Base-by-base conservation (phyloP, 352 stramenopile genomes). In the Paralagenidium karlingii region DNA sequence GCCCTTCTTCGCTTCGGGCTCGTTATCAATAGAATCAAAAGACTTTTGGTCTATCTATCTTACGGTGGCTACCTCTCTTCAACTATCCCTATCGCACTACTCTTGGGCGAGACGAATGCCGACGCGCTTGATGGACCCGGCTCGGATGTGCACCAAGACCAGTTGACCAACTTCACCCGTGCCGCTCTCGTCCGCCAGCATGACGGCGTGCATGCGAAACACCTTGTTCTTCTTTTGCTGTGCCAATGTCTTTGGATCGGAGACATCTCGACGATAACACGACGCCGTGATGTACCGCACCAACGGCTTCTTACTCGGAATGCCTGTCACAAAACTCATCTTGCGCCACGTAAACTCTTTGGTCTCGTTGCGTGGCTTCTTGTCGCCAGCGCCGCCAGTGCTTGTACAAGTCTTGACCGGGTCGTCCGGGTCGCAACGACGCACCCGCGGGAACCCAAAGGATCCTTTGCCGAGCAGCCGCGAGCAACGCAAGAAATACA, bases 311-410 rank as follows among this genome's bases (percentile, higher is more conserved):
- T 82, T 81, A 60, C 82, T 85, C 2, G 71, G 68, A 31, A 85
- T 39, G 0, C 62, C 71, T n/a, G 71, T 85, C 28, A 85, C 68
- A 40, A 85, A 85, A 50, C 66, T 82, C 71, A 82, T 85, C 40
- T 85, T 85, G 43, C 71, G 68, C 71, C 71, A 85, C 41, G 82
- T 68, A 48, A 79, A 84, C 42, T 84, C 68, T 47, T 82, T 84
- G 52, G 60, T 79, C 16, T 40, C 22, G 34, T 51, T 43, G 12
- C 45, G 47, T 7, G 38, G 48, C 30, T 65, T 69, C 50, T 65
- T 70, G 32, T 43, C 39, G 13, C 32, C 38, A 26, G 53, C 65
- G 18, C 60, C 65, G 34, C 24, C 49, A 22, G 38, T 47, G 38
- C 52, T 53, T 21, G 44, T 57, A 18, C 48, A 24, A 37, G 45